Base-by-base conservation (phyloP, 495 filamentous ascomycete species). In the Aspergillus coremiiformis region DNA sequence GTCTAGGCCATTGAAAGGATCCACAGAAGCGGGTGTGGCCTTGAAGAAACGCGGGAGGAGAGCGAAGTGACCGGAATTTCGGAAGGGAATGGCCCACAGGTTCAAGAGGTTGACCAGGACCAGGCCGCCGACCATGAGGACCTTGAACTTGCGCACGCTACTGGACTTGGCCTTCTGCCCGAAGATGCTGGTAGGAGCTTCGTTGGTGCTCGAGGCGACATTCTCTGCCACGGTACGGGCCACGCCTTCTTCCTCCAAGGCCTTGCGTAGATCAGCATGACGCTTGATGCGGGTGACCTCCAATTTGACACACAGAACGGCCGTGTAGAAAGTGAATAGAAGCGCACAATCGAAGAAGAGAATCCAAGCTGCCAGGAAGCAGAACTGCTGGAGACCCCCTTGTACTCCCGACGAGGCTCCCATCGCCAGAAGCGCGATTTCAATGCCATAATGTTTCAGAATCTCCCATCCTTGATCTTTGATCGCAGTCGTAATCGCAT, bases 361-460 rank as follows among this genome's bases (percentile, higher is more conserved):
- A 56, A 96, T 97, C 93, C 91, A 97, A 2, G 90, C 90, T 6
- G 92, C 94, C 24, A 98, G 78, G 78, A 98, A 97, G 75, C 94
- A 98, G 74, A 98, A 98, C 62, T 96, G 94, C 61, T 90, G 83
- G 6, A 98, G 82, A 42, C 93, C 91, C 49, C 91, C 93, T 60
- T 97, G 91, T 4, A 97, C 90, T 19, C 94, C 91, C 24, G 91
- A 96, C 1, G 84, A 85, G 42, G 93, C 92, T 41, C 93, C 94
- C 39, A 85, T 78, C 48, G 86, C 70, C 39, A 98, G 73, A 44
- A 96, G 84, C 39, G 80, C 74, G 54, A 95, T 90, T 67, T 98
- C 93, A 60, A 98, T 87, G 60, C 79, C 79, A 66, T 97, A 97
- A 72, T 96, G 90, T 39, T 90, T 81, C 39, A 96, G 79, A 56